Evolutionary conservation across 2,329 filamentous ascomycete genomes (phyloP).

Genomic region (Podosphaera aphanis): DNA sequence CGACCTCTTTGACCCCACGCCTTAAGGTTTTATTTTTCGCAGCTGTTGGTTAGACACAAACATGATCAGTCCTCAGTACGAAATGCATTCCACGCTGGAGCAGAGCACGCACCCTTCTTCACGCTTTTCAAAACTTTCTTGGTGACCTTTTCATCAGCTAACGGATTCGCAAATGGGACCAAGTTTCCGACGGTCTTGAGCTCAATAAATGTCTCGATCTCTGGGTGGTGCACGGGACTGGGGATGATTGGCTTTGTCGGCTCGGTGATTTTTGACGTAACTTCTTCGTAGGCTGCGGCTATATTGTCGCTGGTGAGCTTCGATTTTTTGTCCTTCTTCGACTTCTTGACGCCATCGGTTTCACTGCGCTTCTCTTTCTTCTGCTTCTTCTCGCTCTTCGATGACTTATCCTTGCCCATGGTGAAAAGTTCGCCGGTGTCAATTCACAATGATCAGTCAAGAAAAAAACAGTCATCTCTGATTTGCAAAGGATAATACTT

Average conservation of each 20-base stretch:
- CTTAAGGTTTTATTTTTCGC: constrained; percentile 90
- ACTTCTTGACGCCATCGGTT: constrained; percentile 22
- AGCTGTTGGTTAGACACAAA: no score
- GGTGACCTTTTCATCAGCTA: constrained; percentile 54
- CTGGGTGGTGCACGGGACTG: constrained; percentile 16
- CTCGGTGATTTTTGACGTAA: constrained; percentile 25
- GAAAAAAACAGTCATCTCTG: no score
- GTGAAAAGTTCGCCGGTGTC: constrained; percentile 2
- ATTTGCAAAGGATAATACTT: no score
- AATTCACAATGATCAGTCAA: no score
- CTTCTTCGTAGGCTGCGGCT: constrained; percentile 38
- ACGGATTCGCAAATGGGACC: constrained; percentile 62
- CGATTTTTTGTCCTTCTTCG: constrained; percentile 19
- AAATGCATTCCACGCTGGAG: background rate
- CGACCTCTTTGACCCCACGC: constrained; percentile 95
- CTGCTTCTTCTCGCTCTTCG: constrained; percentile 23
- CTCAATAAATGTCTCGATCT: constrained; percentile 14
- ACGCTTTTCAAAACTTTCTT: constrained; percentile 43
- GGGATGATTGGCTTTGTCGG: constrained; percentile 10
- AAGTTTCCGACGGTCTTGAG: constrained; percentile 32
- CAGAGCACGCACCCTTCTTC: constrained; percentile 26
- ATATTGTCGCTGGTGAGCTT: constrained; percentile 25
- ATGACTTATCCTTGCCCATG: constrained; percentile 16
- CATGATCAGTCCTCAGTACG: no score
- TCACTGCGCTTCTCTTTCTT: constrained; percentile 47